Base-by-base conservation (phyloP, 495 filamentous ascomycete species). In the Aspergillus funiculosus region DNA sequence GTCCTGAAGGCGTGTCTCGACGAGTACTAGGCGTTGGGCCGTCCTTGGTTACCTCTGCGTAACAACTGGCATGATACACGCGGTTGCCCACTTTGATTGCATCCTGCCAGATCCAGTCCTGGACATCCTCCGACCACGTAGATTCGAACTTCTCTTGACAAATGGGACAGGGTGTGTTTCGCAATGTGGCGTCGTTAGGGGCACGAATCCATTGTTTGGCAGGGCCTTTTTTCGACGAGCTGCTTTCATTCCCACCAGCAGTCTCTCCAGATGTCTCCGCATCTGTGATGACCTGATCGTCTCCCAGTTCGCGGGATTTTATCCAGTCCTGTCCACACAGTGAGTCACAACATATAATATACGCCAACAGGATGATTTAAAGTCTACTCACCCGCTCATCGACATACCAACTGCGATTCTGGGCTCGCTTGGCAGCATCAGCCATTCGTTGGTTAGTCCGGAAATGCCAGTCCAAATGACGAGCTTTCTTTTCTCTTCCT, bases 391-490 rank as follows among this genome's bases (percentile, higher is more conserved):
- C 87, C 76, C 85, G 68, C 70, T 95, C 88, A 58, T 89, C 87
- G 36, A 95, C 83, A 60, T 92, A 95, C 87, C 87, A 96, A 62
- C 85, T 89, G 24, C 92, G 80, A 56, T 87, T 87, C 53, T 94
- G 86, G 7, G 86, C 89, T 30, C 87, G 78, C 60, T 81, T 86
- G 50, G 84, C 79, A 28, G 80, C 80, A 29, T 97, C 91, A 5
- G 79, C 78, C 69, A 92, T 83, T 18, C 90, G 85, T 61, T 87
- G 86, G 59, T 95, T 91, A 2, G 91, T 91, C 21, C 82, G 78
- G 70, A 98, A 98, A 62, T 98, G 92, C 92, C 91, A 97, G 61
- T 98, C 92, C 63, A 96, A 76, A 67, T 98, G 92, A 1, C 85
- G 79, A n/a, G 84, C 83, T 66, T 97, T 97, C 66, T 82, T 82